Evolutionary conservation across 495 filamentous ascomycete species (phyloP), one percentile per base, ranked within the genome.

Genomic region (Penicillium ochrochloron): DNA sequence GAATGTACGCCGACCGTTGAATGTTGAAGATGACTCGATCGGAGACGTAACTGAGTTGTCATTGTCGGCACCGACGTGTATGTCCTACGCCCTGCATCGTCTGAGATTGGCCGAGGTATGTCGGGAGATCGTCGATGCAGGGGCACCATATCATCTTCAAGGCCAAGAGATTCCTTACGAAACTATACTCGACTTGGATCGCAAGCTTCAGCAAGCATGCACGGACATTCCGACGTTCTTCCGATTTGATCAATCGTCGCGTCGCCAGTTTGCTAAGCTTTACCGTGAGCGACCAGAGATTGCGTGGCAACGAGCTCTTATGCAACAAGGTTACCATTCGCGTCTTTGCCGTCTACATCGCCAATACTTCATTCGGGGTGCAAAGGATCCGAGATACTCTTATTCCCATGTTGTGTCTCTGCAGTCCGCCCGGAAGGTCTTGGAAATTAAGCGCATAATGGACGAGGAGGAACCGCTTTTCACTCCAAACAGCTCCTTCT

Each of bases 381-480:
- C 79, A 0, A 73, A 69, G 1, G 76, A 85, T 37, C 71, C 78
- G 2, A 51, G 69, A 0, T 85, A 76, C 63, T 77, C 75, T 0
- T 84, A 81, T 68, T 85, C 82, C 0, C 77, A 82, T 56, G 60
- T 77, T 3, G 65, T 76, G 9, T 79, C 78, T 21, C 66, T 84
- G 8, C 74, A 75, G 54, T 79, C 81, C 15, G 82, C 83, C 1
- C 78, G 81, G 1, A 79, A 76, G 17, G 73, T 83, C 6, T 58
- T 80, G 0, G 76, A 78, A 39, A 63, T 78, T 8, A 77, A 77
- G 34, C 71, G 75, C 5, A 76, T 83, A 3, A 75, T 79, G 66
- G 79, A 78, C 35, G 73, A 76, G 42, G 71, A 79, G 29, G 70
- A 74, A 19, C 73, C 73, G 7, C 17, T 54, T 2, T 67, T 72